Evolutionary conservation across 176 grass and related monocot genomes (phyloP).

Genomic region (Urochloa ruziziensis): DNA sequence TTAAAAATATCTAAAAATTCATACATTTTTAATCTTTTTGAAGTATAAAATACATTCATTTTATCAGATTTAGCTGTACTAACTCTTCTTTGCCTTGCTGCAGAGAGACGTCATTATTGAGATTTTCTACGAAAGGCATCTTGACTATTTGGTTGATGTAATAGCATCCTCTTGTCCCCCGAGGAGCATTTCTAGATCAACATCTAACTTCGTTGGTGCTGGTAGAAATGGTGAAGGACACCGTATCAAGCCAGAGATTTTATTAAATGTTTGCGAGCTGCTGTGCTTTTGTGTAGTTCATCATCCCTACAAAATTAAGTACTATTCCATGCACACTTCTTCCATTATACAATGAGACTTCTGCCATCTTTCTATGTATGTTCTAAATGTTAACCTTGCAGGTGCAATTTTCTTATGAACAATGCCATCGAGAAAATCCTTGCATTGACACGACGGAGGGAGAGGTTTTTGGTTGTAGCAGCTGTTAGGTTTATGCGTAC

Average conservation of each 20-base stretch:
- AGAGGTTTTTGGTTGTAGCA: slow-evolving; percentile 87
- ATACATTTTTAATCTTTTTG: neutral
- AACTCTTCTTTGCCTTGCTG: slow-evolving; percentile 37
- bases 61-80: slow-evolving; percentile 29
- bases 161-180: slow-evolving; percentile 82
- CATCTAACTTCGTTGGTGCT: slow-evolving; percentile 34
- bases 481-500: slow-evolving; percentile 98
- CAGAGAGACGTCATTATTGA: slow-evolving; percentile 93
- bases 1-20: slow-evolving; percentile 12
- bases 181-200: slow-evolving; percentile 32
- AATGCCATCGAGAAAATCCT: slow-evolving; percentile 94
- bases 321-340: slow-evolving; percentile 34
- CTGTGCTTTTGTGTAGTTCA: slow-evolving; percentile 96
- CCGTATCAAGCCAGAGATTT: slow-evolving; percentile 75
- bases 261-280: slow-evolving; percentile 92
- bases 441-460: slow-evolving; percentile 71
- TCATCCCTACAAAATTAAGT: slow-evolving; percentile 97
- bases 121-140: slow-evolving; percentile 96
- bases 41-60: too few species aligned
- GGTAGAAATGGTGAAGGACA: slow-evolving; percentile 48
- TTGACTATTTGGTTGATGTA: slow-evolving; percentile 90
- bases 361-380: slow-evolving; percentile 20
- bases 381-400: slow-evolving; percentile 57
- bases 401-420: slow-evolving; percentile 93
- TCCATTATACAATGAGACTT: slow-evolving; percentile 23